Percentiles rank a stretch among this genome's conserved stretches.
These are phyloP conservation scores for Glomus cerebriforme DNA, from an alignment of 192 early-diverging fungal species.

Conservation along the genomic window DNA sequence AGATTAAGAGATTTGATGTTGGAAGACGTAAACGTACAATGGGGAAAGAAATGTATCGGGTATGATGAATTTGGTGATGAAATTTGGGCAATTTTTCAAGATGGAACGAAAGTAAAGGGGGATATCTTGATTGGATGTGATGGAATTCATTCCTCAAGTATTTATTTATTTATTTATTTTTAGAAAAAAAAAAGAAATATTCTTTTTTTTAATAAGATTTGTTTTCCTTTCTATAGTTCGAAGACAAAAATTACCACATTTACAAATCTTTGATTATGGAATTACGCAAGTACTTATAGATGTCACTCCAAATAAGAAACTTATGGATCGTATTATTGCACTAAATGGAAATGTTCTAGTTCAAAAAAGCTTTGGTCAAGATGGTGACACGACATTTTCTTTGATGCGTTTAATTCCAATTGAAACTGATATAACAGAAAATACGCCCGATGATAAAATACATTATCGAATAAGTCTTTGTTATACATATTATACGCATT, in stretches of 20 bases:
- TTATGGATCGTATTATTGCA: neutral
- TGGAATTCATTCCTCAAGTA: slow-evolving; percentile 18
- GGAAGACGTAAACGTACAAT: neutral
- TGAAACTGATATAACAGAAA: neutral
- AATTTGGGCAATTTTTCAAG: slow-evolving; percentile 16
- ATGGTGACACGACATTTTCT: neutral
- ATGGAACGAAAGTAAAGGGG: slow-evolving; percentile 8
- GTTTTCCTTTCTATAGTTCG: neutral
- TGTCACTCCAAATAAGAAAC: neutral
- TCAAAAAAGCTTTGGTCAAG: neutral
- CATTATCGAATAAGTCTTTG: neutral
- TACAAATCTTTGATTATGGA: neutral
- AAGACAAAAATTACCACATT: slow-evolving; percentile 14
- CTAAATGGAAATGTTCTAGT: neutral
- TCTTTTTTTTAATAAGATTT: neutral
- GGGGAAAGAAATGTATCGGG: slow-evolving; percentile 16
- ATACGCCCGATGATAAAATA: neutral
- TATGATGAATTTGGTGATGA: slow-evolving; percentile 5
- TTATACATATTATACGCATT: neutral
- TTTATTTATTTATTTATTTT: neutral
- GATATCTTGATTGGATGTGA: slow-evolving; percentile 13
- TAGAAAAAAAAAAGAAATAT: neutral
- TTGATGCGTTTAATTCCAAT: neutral
- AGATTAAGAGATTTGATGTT: slow-evolving; percentile 9
- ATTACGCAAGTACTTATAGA: neutral